Evolutionary conservation across 2,329 filamentous ascomycete genomes (phyloP).

Genomic region (Fusarium tanahbumbuense): DNA sequence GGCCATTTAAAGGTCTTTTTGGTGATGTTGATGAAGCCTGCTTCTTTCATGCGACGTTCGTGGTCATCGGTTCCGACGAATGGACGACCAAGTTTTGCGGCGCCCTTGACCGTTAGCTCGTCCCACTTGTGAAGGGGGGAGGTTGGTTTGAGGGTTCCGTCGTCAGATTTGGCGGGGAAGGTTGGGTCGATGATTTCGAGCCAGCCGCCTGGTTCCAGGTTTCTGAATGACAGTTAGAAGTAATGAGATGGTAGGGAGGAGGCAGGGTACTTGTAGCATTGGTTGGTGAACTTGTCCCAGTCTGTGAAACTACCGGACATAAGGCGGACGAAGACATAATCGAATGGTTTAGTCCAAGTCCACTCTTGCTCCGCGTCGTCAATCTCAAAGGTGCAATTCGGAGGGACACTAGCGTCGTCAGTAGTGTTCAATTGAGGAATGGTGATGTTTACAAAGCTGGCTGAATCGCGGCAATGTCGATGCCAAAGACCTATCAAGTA

Average conservation of each 20-base stretch:
- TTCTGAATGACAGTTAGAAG: not conserved
- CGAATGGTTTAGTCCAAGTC: slow-evolving; percentile 24
- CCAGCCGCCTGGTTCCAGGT: slow-evolving; percentile 30
- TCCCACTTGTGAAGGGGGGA: slow-evolving; percentile 25
- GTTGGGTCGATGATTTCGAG: slow-evolving; percentile 33
- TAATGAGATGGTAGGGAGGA: too few species aligned
- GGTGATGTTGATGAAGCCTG: slow-evolving; percentile 21
- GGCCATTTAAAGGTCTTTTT: slow-evolving; percentile 19
- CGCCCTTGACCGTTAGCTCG: slow-evolving; percentile 20
- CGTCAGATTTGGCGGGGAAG: slow-evolving; percentile 34
- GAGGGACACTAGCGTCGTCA: not conserved
- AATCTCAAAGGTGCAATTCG: slow-evolving; percentile 21
- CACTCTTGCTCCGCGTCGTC: slow-evolving; percentile 30
- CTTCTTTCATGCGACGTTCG: slow-evolving; percentile 9
- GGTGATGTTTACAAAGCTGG: slow-evolving; percentile 4
- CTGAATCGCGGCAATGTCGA: slow-evolving; percentile 30
- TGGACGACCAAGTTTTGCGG: slow-evolving; percentile 1
- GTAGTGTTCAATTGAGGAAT: fast-evolving
- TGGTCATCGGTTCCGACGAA: slow-evolving; percentile 19
- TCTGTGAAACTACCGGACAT: slow-evolving; percentile 34
- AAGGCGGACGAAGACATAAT: slow-evolving; percentile 32
- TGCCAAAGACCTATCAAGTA: slow-evolving; percentile 1
- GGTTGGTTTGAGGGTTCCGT: slow-evolving; percentile 12
- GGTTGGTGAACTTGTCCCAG: slow-evolving; percentile 11
- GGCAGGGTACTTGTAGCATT: slow-evolving; percentile 17